Base-by-base conservation (phyloP, 1,284 basidiomycete genomes). In the Moesziomyces globuligerus region DNA sequence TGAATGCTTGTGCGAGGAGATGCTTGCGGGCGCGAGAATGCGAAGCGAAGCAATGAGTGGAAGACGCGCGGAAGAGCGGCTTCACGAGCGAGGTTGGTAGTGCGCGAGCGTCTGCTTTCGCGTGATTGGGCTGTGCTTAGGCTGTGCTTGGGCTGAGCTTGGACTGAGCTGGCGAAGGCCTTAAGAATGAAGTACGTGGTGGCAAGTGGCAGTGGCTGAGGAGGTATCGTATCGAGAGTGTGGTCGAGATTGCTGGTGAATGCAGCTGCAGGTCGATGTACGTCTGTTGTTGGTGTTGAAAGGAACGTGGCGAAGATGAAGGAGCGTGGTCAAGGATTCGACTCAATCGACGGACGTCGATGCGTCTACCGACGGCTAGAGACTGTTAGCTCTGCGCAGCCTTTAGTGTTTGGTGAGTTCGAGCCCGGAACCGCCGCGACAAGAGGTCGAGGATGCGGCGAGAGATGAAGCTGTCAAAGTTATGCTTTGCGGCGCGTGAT, bases 391-490 rank as follows among this genome's bases (percentile, higher is more conserved):
- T 17, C 15, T 17, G 17, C 17, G 32, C 32, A 34, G 32, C 10
- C 15, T 17, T 34, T 13, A 10, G 32, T 34, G 32, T 34, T 6
- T 13, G 7, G 15, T 32, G 29, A 15, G 29, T 17, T 34, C 5
- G 32, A 34, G 32, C 32, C 32, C 17, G 15, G 32, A 34, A 13
- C 32, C 32, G 17, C 32, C 17, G 32, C 32, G 32, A 15, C 15
- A 17, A 34, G 4, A 17, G 5, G 32, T 34, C 32, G 25, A 18
- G 11, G 15, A n/a, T 8, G 42, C 17, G 25, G 48, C 41, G 17
- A 24, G 41, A 29, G 13, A 37, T 43, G 41, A 37, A 34, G 29
- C 49, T 21, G 24, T 44, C 34, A 44, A 51, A 32, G 32, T 37
- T 51, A n/a, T 34, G 41, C 34, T 44, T 28, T 6, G 32, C 34